Evolutionary conservation across 176 grass and related monocot species (phyloP).

Genomic region (Bromus sterilis): DNA sequence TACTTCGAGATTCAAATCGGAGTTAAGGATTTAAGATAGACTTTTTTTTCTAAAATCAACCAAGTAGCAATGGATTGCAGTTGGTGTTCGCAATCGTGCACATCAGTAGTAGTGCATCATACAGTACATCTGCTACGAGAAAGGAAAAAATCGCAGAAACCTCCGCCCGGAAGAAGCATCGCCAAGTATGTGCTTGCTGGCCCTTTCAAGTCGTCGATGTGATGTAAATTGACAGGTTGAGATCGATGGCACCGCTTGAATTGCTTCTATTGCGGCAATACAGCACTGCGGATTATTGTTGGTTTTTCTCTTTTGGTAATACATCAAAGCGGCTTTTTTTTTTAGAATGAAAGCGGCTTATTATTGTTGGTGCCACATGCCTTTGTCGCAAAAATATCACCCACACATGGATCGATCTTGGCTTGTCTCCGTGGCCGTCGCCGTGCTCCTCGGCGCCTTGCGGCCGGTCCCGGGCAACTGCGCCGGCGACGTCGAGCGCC

Average conservation of each 20-base stretch:
- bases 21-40: too few relatives aligned
- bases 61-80: neutral
- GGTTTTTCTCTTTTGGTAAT: neutral
- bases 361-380: neutral
- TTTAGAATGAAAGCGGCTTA: too few relatives aligned
- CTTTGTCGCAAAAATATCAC: neutral
- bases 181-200: neutral
- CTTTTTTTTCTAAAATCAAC: too few relatives aligned
- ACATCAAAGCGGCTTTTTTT: neutral
- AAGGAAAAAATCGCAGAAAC: too few relatives aligned
- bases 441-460: constrained; percentile 7
- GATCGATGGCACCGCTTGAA: neutral
- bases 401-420: neutral
- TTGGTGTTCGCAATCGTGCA: neutral
- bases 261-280: neutral
- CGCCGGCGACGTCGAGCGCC: neutral
- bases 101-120: too few relatives aligned
- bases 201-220: neutral
- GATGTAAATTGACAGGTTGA: neutral
- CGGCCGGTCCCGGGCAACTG: neutral
- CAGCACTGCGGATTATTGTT: neutral
- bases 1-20: too few relatives aligned
- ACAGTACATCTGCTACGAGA: too few relatives aligned
- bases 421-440: constrained; percentile 6
- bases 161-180: neutral